Evolutionary conservation across 805 yeast genomes (phyloP).

Genomic region (Metschnikowia similis): DNA sequence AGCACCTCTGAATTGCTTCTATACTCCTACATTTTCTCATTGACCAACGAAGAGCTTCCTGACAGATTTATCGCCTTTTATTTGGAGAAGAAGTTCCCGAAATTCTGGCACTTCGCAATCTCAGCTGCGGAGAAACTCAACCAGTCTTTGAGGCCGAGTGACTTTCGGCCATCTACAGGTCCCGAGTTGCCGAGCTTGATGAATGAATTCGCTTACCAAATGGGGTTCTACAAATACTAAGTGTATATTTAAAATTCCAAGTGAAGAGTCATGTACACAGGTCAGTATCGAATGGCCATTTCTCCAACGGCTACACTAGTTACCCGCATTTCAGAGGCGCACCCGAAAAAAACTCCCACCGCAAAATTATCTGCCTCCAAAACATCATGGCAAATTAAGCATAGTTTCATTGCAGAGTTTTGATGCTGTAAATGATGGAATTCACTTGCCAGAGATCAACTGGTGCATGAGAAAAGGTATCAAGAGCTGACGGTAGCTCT

Average conservation of each 20-base stretch:
- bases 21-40: slow-evolving; percentile 33
- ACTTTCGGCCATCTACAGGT: slow-evolving; percentile 23
- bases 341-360: not conserved
- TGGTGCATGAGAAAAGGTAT: slow-evolving; percentile 25
- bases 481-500: slow-evolving; percentile 12
- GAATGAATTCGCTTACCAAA: slow-evolving; percentile 27
- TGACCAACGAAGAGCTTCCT: slow-evolving; percentile 33
- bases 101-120: slow-evolving; percentile 18
- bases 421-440: slow-evolving; percentile 42
- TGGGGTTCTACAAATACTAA: slow-evolving; percentile 6
- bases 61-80: slow-evolving; percentile 38
- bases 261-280: not conserved
- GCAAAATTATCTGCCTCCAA: not conserved
- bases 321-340: slow-evolving; percentile 10
- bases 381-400: slow-evolving; percentile 38
- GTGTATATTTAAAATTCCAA: not conserved
- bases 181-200: slow-evolving; percentile 31
- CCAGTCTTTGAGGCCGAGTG: slow-evolving; percentile 4
- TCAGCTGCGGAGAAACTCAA: slow-evolving; percentile 15
- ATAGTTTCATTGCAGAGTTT: slow-evolving; percentile 40
- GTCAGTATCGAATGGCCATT: not conserved
- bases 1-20: slow-evolving; percentile 36
- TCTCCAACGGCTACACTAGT: not conserved
- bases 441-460: slow-evolving; percentile 37
- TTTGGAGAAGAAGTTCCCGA: slow-evolving; percentile 28